These are phyloP conservation scores for Carex myosuroides DNA, from an alignment of 176 grass and related monocot species.

Conservation along the genomic window DNA sequence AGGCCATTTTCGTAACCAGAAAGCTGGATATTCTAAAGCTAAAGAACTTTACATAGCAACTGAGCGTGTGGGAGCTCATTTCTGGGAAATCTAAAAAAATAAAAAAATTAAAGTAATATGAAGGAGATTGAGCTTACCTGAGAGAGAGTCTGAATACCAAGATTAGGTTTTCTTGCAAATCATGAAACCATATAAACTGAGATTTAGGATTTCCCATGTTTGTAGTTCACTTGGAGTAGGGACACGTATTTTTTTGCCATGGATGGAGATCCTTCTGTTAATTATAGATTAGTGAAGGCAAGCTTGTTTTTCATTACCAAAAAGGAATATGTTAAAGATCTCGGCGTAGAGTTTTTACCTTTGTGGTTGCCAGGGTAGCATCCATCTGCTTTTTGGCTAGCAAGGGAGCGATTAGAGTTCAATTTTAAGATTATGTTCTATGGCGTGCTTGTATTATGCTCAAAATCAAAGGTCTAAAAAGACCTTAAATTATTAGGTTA, in stretches of 20 bases:
- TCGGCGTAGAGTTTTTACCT: not conserved
- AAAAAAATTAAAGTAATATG: not conserved
- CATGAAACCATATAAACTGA: not conserved
- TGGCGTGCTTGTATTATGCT: not conserved
- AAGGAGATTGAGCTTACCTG: not conserved
- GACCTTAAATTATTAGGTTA: not conserved
- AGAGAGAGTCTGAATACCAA: not conserved
- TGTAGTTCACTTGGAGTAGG: not conserved
- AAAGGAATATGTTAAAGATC: not conserved
- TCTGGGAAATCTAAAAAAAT: not conserved
- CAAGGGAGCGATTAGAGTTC: not conserved
- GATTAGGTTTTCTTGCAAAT: not conserved
- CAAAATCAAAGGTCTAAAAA: not conserved
- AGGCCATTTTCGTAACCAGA: not conserved
- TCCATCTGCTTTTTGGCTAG: not conserved
- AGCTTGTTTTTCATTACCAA: not conserved
- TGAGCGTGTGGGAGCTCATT: not conserved
- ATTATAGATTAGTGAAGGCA: not conserved
- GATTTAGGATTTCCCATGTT: conserved; percentile 8
- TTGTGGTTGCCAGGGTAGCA: not conserved
- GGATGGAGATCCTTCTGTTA: not conserved
- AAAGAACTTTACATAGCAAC: not conserved
- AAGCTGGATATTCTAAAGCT: not conserved
- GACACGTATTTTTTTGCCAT: not conserved
- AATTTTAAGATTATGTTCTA: not conserved